phyloP scores from a whole-genome alignment of 1,284 basidiomycete genomes.

The Taiwanofungus camphoratus region DNA sequence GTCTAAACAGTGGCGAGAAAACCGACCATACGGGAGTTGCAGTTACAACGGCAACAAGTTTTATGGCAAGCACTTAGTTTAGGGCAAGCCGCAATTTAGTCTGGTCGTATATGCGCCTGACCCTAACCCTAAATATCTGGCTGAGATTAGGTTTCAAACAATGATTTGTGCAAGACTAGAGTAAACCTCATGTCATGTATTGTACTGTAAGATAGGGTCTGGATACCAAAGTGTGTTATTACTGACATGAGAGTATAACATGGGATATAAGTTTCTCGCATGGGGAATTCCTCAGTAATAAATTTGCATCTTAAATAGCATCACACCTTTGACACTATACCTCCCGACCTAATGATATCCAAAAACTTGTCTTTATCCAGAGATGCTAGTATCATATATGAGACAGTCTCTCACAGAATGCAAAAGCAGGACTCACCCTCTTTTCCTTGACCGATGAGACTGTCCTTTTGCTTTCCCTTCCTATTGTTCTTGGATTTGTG shows the following conservation, averaged over 20 bases:
- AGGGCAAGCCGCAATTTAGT: conserved; percentile 23
- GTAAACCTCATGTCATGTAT: background rate
- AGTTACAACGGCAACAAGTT: conserved; percentile 15
- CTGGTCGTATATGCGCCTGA: too few species aligned
- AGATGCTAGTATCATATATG: conserved; percentile 30
- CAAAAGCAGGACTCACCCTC: conserved; percentile 40
- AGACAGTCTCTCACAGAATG: background rate
- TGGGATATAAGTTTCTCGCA: too few species aligned
- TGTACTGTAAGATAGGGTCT: background rate
- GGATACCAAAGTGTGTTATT: background rate
- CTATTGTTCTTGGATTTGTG: conserved; percentile 38
- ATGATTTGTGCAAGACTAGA: background rate
- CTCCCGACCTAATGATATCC: conserved; percentile 73
- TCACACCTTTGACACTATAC: conserved; percentile 34
- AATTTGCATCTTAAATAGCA: background rate
- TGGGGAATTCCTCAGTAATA: background rate
- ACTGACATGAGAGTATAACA: background rate
- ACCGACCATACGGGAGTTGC: conserved; percentile 29
- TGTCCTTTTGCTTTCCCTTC: conserved; percentile 51
- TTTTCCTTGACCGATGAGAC: conserved; percentile 45
- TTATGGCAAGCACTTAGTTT: conserved; percentile 25
- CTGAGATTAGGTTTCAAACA: background rate
- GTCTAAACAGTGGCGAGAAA: conserved; percentile 10
- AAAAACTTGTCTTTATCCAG: conserved; percentile 71
- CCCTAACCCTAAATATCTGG: too few species aligned